Conservation (phyloP, 306 rosid genomes). For the cucumber (Cucumis sativus) region DNA sequence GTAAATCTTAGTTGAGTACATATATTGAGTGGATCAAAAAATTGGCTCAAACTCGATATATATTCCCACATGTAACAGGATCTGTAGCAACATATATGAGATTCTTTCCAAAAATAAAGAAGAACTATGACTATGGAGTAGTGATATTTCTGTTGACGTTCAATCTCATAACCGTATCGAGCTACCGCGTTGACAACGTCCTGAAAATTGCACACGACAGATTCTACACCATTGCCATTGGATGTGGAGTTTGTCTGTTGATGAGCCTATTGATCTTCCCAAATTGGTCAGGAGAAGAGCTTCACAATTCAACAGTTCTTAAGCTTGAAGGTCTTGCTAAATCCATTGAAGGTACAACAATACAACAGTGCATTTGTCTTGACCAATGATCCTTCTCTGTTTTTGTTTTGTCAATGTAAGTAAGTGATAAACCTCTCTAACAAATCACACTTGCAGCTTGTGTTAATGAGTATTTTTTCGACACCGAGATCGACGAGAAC, state of each 20-base stretch:
- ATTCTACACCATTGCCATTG: conserved; percentile 66
- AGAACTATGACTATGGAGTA: conserved; percentile 79
- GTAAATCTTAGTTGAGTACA: no score
- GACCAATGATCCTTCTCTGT: neutral
- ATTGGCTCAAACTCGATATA: neutral
- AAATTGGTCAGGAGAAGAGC: conserved; percentile 92
- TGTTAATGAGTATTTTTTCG: conserved; percentile 68
- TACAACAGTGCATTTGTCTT: neutral
- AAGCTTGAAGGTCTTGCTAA: conserved; percentile 88
- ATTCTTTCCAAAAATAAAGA: conserved; percentile 82
- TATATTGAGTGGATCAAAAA: neutral
- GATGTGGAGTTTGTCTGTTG: conserved; percentile 71
- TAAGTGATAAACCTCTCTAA: neutral
- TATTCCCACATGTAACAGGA: conserved; percentile 37
- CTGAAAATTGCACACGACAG: conserved; percentile 70
- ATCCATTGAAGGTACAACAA: conserved; percentile 60
- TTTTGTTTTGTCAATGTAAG: neutral
- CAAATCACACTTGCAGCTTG: conserved; percentile 42
- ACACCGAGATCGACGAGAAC: conserved; percentile 26
- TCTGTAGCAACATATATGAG: conserved; percentile 67
- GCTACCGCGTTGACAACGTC: conserved; percentile 51
- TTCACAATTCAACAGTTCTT: conserved; percentile 54
- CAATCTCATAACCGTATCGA: conserved; percentile 66
- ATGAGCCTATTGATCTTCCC: conserved; percentile 78
- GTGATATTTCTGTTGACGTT: conserved; percentile 88